Conservation (phyloP, 1,139 yeast species). For the Kurtzmaniella quercitrusa region DNA sequence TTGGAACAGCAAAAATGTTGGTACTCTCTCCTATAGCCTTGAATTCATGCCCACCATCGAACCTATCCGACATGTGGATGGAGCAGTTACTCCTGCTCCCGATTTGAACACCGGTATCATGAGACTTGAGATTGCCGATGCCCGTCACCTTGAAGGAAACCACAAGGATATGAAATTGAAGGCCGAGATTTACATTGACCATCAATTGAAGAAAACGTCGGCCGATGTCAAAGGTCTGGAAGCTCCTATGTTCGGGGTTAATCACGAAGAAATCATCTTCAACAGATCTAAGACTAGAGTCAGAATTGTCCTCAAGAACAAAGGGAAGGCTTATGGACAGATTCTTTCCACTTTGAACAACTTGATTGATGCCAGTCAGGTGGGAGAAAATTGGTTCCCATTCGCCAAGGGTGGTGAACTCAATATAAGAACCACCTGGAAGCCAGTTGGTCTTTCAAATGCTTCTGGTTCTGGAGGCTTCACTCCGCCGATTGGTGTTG, state of each 20-base stretch:
- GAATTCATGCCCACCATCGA: constrained; percentile 78
- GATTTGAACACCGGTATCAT: constrained; percentile 92
- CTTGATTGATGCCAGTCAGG: constrained; percentile 71
- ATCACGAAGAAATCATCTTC: constrained; percentile 66
- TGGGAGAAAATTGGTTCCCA: constrained; percentile 74
- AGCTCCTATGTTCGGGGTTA: constrained; percentile 64
- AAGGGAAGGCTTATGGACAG: constrained; percentile 55
- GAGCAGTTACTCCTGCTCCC: constrained; percentile 82
- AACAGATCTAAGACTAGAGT: constrained; percentile 70
- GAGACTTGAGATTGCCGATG: constrained; percentile 50
- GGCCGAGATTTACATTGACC: constrained; percentile 67
- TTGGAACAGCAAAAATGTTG: constrained; percentile 80
- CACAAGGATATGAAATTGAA: constrained; percentile 55
- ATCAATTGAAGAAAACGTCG: constrained; percentile 55
- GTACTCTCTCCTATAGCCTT: constrained; percentile 65
- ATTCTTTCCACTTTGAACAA: constrained; percentile 63
- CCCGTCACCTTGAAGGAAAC: constrained; percentile 43
- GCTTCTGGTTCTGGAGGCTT: constrained; percentile 73
- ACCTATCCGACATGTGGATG: constrained; percentile 74
- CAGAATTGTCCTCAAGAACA: constrained; percentile 61
- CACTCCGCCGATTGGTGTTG: constrained; percentile 89
- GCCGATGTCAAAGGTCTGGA: constrained; percentile 56
- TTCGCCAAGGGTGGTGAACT: constrained; percentile 69
- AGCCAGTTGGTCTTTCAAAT: constrained; percentile 70
- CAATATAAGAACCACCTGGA: constrained; percentile 70